These are phyloP conservation scores for Capsicum chinense DNA, from an alignment of 257 asterid species.

Conservation along the genomic window DNA sequence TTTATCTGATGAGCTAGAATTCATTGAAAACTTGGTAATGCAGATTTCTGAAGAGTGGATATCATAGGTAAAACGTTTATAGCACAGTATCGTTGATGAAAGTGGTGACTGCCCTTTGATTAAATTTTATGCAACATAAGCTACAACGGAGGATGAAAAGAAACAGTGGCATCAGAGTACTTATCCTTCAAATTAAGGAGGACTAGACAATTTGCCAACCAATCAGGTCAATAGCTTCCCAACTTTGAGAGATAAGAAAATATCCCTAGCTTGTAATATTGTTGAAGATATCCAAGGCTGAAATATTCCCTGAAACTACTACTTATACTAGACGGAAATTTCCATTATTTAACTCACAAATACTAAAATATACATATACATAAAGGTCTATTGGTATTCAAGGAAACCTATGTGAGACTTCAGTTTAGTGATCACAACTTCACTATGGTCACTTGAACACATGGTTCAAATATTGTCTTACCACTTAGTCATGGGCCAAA, in stretches of 20 bases:
- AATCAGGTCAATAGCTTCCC: conserved; percentile 78
- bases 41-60: background rate
- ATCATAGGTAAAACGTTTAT: background rate
- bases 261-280: conserved; percentile 65
- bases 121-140: background rate
- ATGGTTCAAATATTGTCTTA: no score
- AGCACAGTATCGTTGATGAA: no score
- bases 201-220: conserved; percentile 51
- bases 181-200: conserved; percentile 9
- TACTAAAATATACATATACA: no score
- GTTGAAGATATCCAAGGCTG: conserved; percentile 71
- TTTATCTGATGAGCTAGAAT: background rate
- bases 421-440: no score
- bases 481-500: no score
- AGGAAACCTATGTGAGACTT: no score
- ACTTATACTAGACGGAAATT: no score
- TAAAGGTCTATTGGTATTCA: no score
- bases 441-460: no score
- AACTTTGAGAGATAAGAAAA: conserved; percentile 60
- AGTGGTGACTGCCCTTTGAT: background rate
- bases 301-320: no score
- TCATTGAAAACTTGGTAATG: background rate
- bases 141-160: background rate
- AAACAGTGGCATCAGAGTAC: background rate
- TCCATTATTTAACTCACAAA: no score